Evolutionary conservation across 208 protist genomes (phyloP), one percentile per base, ranked within the genome.

Genomic region (Trypanosoma melophagium): DNA sequence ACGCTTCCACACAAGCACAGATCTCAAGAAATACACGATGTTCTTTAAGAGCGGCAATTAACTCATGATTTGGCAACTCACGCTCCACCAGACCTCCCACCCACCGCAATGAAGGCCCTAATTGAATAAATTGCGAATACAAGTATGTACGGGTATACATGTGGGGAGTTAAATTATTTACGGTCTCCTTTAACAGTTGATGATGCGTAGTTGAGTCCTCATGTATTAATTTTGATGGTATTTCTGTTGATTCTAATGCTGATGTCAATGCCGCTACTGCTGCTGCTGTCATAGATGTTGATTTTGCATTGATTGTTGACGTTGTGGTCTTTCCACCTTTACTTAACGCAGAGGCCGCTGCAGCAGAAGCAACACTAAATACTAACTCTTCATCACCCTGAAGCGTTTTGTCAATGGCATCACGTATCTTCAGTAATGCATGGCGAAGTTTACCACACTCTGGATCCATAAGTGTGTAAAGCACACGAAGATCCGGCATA

Each of bases 391-490:
- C 74, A 42, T 80, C 73, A 35, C 74, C 54, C 24, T 76, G 70
- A 5, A 87, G 42, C 35, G 69, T 70, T 14, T 50, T 51, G 9
- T 80, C 82, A 21, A 87, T 38, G 13, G 56, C 31, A 14, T 64
- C 68, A 19, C 74, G 80, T 55, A 89, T 41, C 41, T 71, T 68
- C 12, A 71, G 50, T 38, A 93, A 66, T 10, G 81, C 60, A 25
- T 67, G 59, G 31, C 76, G 62, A 35, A 93, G 71, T 40, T 75
- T 74, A 1, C 87, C 87, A 24, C 66, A 54, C 52, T 73, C 52
- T 28, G 80, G 70, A 53, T 90, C 82, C 47, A 93, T 59, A 16
- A 93, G 68, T 16, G 87, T 90, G 76, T 84, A 89, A 7, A 90
- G 21, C 0, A 87, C 83, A n/a, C 84, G 84, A 53, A 82, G 44